Evolutionary conservation across 2,329 filamentous ascomycete species (phyloP).

Genomic region (Penicillium oxalicum): DNA sequence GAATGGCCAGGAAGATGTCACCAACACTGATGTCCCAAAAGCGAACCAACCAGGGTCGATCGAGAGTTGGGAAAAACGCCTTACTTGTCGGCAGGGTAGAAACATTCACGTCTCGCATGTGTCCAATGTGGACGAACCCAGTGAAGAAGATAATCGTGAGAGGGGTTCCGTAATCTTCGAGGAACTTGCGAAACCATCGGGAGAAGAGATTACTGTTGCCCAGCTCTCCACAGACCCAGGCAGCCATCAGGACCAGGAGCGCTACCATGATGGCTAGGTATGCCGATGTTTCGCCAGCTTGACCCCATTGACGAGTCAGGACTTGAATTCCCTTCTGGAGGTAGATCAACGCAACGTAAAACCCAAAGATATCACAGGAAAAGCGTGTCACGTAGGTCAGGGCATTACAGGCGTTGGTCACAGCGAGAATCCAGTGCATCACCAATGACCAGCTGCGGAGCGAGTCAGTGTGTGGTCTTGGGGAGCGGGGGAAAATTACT

Average conservation of each 20-base stretch:
- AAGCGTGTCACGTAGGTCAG: slow-evolving; percentile 87
- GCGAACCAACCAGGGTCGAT: slow-evolving; percentile 68
- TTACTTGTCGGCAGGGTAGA: slow-evolving; percentile 68
- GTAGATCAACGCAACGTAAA: slow-evolving; percentile 89
- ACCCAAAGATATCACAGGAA: slow-evolving; percentile 88
- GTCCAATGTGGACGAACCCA: slow-evolving; percentile 78
- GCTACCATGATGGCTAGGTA: slow-evolving; percentile 75
- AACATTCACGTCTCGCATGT: slow-evolving; percentile 66
- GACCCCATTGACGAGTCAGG: slow-evolving; percentile 64
- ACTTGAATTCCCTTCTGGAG: slow-evolving; percentile 87
- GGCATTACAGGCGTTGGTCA: slow-evolving; percentile 81
- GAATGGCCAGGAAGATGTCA: slow-evolving; percentile 78
- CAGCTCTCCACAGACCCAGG: slow-evolving; percentile 66
- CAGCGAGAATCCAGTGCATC: slow-evolving; percentile 76
- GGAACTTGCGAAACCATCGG: slow-evolving; percentile 69
- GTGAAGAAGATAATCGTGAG: slow-evolving; percentile 82
- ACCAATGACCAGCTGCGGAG: slow-evolving; percentile 65
- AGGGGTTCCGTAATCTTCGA: slow-evolving; percentile 85
- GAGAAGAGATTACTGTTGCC: slow-evolving; percentile 67
- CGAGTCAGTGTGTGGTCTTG: slow-evolving; percentile 11
- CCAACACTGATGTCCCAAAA: slow-evolving; percentile 72
- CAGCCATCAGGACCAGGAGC: slow-evolving; percentile 69
- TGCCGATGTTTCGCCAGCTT: slow-evolving; percentile 53
- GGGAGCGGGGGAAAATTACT: not conserved
- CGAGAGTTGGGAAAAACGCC: slow-evolving; percentile 71